Percentiles rank a stretch among this genome's conserved stretches.
phyloP scores from a whole-genome alignment of 495 filamentous ascomycete species.

The Chaetomium tenue region DNA sequence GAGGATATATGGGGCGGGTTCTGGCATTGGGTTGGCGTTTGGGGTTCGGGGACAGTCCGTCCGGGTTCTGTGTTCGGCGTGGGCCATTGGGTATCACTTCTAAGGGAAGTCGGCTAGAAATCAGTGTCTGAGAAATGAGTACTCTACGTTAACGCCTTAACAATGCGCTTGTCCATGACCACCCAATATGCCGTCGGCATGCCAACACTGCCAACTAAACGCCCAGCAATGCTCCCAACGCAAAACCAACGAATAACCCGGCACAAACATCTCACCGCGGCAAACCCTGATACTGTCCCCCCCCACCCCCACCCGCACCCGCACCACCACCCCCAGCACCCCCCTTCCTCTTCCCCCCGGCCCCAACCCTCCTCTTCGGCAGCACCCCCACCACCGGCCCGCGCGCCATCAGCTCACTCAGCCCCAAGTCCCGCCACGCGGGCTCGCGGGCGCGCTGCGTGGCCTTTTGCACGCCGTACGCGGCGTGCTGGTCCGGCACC shows the following conservation, averaged over 20 bases:
- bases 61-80: background rate
- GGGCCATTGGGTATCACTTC: constrained; percentile 3
- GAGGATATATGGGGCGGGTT: background rate
- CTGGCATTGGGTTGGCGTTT: constrained; percentile 33
- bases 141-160: constrained; percentile 1
- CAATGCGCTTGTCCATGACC: constrained; percentile 5
- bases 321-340: constrained; percentile 17
- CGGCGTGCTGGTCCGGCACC: constrained; percentile 94
- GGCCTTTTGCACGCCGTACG: constrained; percentile 89
- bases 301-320: constrained; percentile 17
- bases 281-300: constrained; percentile 40
- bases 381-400: constrained; percentile 37
- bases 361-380: background rate
- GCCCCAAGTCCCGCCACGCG: constrained; percentile 83
- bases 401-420: constrained; percentile 65
- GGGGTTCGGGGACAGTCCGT: constrained; percentile 2
- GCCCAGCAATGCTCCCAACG: constrained; percentile 12
- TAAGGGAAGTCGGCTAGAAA: background rate
- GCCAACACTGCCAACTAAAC: constrained; percentile 8
- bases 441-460: constrained; percentile 68
- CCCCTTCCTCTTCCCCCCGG: constrained; percentile 24
- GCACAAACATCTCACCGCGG: constrained; percentile 39
- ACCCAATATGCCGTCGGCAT: background rate
- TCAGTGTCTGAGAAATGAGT: background rate
- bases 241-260: constrained; percentile 4